phyloP scores from a whole-genome alignment of 2,329 filamentous ascomycete genomes.

The Penicillium sp. region DNA sequence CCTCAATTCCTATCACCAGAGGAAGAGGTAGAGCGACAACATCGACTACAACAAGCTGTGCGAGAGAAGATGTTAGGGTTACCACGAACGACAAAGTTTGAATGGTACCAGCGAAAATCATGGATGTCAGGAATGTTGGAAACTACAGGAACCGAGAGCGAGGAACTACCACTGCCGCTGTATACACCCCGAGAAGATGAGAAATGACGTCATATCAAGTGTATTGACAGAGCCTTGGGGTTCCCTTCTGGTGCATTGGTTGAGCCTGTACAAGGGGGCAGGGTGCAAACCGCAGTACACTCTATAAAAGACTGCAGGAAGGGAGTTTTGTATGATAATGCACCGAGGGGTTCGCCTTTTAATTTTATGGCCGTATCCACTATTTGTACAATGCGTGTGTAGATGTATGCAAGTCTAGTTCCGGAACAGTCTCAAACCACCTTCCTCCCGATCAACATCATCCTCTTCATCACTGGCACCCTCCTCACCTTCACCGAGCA shows the following conservation, averaged over 20 bases:
- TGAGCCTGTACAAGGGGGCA: neutral
- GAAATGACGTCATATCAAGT: neutral
- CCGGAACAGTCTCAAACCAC: conserved; percentile 37
- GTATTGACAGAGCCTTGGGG: neutral
- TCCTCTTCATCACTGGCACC: conserved; percentile 40
- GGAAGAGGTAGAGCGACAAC: conserved; percentile 24
- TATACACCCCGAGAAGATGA: conserved; percentile 6
- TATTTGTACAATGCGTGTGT: conserved; percentile 8
- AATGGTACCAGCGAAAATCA: conserved; percentile 3
- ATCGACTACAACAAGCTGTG: conserved; percentile 22
- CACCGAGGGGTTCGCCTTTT: conserved; percentile 3
- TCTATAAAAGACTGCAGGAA: neutral
- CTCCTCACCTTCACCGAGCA: conserved; percentile 61
- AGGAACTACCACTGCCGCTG: conserved; percentile 2
- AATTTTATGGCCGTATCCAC: conserved; percentile 4
- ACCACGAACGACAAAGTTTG: conserved; percentile 23
- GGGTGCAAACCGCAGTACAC: neutral
- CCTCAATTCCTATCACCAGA: conserved; percentile 29
- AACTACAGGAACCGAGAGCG: neutral
- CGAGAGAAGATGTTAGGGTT: conserved; percentile 29
- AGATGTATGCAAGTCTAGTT: conserved; percentile 17
- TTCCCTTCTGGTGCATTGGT: neutral
- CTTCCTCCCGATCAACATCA: conserved; percentile 34
- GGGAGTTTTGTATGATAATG: conserved; percentile 1
- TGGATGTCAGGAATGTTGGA: neutral